These are phyloP conservation scores for Aspergillus steynii DNA, from an alignment of 495 filamentous ascomycete genomes.

Conservation along the genomic window DNA sequence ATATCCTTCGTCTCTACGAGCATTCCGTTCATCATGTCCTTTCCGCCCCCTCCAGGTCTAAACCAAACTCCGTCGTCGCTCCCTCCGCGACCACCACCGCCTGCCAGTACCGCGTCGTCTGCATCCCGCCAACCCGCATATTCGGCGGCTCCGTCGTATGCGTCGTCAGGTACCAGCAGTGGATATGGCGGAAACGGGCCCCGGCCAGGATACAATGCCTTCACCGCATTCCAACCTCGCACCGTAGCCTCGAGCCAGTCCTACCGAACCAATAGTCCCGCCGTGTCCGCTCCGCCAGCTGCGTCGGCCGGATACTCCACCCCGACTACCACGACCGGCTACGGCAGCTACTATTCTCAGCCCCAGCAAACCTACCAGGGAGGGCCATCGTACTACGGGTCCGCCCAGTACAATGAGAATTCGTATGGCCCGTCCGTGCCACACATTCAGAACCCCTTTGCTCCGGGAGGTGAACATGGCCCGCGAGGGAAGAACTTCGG, in stretches of 20 bases:
- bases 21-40: conserved; percentile 88
- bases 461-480: conserved; percentile 51
- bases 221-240: conserved; percentile 64
- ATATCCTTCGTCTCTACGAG: conserved; percentile 39
- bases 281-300: conserved; percentile 45
- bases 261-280: conserved; percentile 43
- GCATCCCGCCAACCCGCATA: conserved; percentile 63
- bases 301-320: conserved; percentile 41
- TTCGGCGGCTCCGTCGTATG: conserved; percentile 39
- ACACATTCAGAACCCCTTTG: conserved; percentile 86
- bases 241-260: conserved; percentile 56
- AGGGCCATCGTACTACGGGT: conserved; percentile 51
- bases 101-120: conserved; percentile 49
- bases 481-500: conserved; percentile 33
- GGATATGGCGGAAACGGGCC: conserved; percentile 35
- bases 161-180: conserved; percentile 37
- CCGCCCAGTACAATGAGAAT: conserved; percentile 51
- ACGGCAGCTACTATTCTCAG: conserved; percentile 40
- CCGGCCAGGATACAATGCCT: conserved; percentile 38
- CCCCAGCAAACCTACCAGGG: conserved; percentile 42
- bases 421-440: conserved; percentile 60
- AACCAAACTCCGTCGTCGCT: conserved; percentile 69
- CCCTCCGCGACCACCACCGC: conserved; percentile 78
- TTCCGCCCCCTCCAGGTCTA: conserved; percentile 89
- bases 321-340: conserved; percentile 30